A percentile compares a stretch with the other conserved stretches of the same genome.
phyloP scores from a whole-genome alignment of 2,329 filamentous ascomycete genomes.

The Aspergillus luchuensis region DNA sequence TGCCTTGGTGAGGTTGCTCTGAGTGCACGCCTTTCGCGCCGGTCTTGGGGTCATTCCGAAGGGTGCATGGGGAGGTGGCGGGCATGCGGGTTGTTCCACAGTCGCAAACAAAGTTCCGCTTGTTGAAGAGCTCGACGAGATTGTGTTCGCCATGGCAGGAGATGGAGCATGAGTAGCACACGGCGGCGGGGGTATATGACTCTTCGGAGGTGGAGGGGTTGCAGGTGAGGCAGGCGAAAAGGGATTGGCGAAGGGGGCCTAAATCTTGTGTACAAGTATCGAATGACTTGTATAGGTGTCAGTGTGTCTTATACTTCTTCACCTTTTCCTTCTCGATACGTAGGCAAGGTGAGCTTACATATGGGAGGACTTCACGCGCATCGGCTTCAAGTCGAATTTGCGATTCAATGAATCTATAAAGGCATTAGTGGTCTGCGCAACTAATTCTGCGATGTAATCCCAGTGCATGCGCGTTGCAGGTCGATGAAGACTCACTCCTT shows the following conservation, averaged over 20 bases:
- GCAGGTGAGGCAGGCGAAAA: conserved; percentile 94
- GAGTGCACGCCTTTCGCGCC: conserved; percentile 79
- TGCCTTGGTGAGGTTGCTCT: conserved; percentile 67
- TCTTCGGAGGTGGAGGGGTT: conserved; percentile 69
- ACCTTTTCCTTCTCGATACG: neutral
- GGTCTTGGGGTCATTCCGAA: conserved; percentile 72
- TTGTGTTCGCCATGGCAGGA: conserved; percentile 94
- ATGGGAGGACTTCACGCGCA: conserved; percentile 90
- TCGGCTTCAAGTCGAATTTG: conserved; percentile 93
- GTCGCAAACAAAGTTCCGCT: conserved; percentile 94
- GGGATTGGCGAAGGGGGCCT: conserved; percentile 79
- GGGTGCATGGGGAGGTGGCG: conserved; percentile 68
- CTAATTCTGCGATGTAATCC: neutral
- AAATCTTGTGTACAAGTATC: conserved; percentile 90
- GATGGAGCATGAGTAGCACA: conserved; percentile 97
- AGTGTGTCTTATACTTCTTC: conserved; percentile 14
- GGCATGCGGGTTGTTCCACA: conserved; percentile 85
- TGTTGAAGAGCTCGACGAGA: conserved; percentile 92
- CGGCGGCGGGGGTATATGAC: conserved; percentile 71
- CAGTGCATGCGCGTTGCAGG: neutral
- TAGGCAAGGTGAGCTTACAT: conserved; percentile 58
- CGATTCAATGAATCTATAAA: conserved; percentile 74
- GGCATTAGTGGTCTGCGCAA: neutral
- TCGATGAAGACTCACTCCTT: conserved; percentile 58
- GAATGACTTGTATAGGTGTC: conserved; percentile 68